phyloP scores from a whole-genome alignment of 345 rosid species.

The Eucalyptus marginata region DNA sequence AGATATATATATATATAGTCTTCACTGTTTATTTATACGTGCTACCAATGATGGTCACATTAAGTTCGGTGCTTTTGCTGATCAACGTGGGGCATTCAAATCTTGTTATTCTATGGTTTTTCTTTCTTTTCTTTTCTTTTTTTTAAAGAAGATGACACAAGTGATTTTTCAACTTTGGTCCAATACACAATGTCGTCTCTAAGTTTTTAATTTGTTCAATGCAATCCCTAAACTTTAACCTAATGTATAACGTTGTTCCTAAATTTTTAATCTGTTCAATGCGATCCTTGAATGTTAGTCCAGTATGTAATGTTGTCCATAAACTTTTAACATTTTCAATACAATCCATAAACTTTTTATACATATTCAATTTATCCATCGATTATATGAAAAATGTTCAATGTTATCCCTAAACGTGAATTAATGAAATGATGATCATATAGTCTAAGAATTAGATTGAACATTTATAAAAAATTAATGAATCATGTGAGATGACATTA shows the following conservation, averaged over 20 bases:
- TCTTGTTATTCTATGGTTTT: neutral
- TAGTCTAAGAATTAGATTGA: neutral
- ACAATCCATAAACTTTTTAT: rapidly evolving
- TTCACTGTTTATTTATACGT: neutral
- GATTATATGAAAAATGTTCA: too few relatives aligned
- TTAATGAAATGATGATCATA: too few relatives aligned
- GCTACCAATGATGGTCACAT: neutral
- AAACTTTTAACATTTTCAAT: too few relatives aligned
- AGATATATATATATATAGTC: neutral
- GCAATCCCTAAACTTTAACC: rapidly evolving
- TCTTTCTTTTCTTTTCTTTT: too few relatives aligned
- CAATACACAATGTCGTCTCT: rapidly evolving
- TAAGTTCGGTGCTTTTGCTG: neutral
- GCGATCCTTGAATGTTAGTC: rapidly evolving
- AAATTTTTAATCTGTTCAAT: rapidly evolving
- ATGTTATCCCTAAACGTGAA: rapidly evolving
- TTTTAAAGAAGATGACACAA: neutral
- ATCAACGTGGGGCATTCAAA: neutral
- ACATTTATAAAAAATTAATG: too few relatives aligned
- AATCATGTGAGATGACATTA: too few relatives aligned
- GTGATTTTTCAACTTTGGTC: neutral
- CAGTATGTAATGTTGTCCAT: rapidly evolving
- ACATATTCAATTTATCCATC: too few relatives aligned
- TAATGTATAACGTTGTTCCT: too few relatives aligned
- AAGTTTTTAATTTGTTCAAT: too few relatives aligned